Conservation (phyloP, 2,329 filamentous ascomycete species). For the Apiospora aurea region DNA sequence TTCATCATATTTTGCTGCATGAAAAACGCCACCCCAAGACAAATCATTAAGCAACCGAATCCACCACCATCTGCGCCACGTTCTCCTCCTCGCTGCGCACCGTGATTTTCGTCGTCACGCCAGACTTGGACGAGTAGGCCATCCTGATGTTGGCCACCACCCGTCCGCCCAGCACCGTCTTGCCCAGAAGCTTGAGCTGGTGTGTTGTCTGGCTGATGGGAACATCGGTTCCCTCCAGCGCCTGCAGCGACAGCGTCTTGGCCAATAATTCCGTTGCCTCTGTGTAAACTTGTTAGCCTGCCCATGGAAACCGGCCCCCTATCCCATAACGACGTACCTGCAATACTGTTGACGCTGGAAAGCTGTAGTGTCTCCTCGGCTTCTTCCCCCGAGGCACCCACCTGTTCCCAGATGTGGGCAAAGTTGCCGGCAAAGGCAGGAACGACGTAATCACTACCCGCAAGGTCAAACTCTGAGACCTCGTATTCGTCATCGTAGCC, state of each 20-base stretch:
- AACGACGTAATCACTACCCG: constrained; percentile 91
- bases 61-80: constrained; percentile 83
- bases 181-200: constrained; percentile 93
- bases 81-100: constrained; percentile 93
- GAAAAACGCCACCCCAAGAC: constrained; percentile 38
- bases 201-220: constrained; percentile 89
- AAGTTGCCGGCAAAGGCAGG: constrained; percentile 96
- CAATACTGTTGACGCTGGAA: constrained; percentile 87
- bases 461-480: constrained; percentile 89
- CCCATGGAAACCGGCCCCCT: background rate
- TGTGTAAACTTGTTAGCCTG: constrained; percentile 45
- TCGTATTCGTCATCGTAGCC: constrained; percentile 99
- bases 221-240: constrained; percentile 92
- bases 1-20: constrained; percentile 38
- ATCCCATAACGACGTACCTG: constrained; percentile 66
- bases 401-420: constrained; percentile 93
- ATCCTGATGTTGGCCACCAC: constrained; percentile 89
- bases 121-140: constrained; percentile 91
- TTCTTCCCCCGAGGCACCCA: constrained; percentile 87
- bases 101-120: constrained; percentile 94
- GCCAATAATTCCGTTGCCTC: constrained; percentile 93
- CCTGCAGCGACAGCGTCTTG: constrained; percentile 87
- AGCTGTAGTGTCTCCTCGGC: constrained; percentile 91
- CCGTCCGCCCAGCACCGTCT: constrained; percentile 88
- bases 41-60: constrained; percentile 74